Evolutionary conservation across 2,329 filamentous ascomycete genomes (phyloP), one percentile per base, ranked within the genome.

Genomic region (Passalora sequoiae): DNA sequence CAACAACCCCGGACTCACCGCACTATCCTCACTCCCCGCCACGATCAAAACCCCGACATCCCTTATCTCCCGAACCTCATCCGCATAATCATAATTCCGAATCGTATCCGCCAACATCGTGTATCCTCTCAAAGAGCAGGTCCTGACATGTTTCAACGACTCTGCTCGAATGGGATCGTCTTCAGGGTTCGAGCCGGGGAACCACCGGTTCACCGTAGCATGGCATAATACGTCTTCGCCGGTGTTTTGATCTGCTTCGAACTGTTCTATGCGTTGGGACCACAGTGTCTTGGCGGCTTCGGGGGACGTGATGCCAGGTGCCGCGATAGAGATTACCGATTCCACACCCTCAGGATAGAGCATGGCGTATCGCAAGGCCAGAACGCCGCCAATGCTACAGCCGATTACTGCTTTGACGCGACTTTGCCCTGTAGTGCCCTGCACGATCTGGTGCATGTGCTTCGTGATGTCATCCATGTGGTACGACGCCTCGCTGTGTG

Each of bases 361-460:
- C 47, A 55, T 56, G n/a, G 49, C 57, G 38, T 58, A 61, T 6
- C 58, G 50, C 25, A 58, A 44, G 4, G 57, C 57, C 8, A 60
- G 45, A 1, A 55, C 50, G 13, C 55, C 57, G 32, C 58, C 58
- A 31, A 61, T 59, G 15, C 49, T 54, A 43, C 58, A 61, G 15
- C 58, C 58, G 15, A 61, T 46, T 4, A 60, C 41, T 4, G 56
- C 58, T 30, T 54, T 47, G 4, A 57, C 22, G 19, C 47, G 33
- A 1, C 37, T 3, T 22, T 49, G 38, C 9, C 45, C 43, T 1
- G 54, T 54, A 7, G 43, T 42, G 12, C 31, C 30, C 22, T 44
- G 16, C 4, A 56, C 53, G 20, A 60, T 37, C 27, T 47, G 40
- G 35, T 55, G 56, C 40, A 59, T 58, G 40, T 59, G 57, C 9